Evolutionary conservation across 805 yeast species (phyloP), one percentile per base, ranked within the genome.

Genomic region (Lipomyces yamadae): DNA sequence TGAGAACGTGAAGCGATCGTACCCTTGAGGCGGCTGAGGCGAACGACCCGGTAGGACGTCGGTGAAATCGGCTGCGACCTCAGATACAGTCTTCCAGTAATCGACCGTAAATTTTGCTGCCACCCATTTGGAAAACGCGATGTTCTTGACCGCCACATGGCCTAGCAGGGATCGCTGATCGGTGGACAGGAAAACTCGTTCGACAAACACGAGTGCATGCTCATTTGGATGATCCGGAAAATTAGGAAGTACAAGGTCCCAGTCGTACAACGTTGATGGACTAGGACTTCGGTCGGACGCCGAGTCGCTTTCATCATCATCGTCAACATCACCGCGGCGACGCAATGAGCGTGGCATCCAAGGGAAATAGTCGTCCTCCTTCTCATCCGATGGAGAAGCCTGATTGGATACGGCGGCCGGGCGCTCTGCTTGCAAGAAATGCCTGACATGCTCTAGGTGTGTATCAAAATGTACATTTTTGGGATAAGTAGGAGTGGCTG

Each of bases 401-500:
- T 82, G 81, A 1, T 90, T 91, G 72, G 89, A 84, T 35, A 94
- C 90, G 1, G 92, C 89, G 3, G 85, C 81, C 15, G 98, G 98
- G 63, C 84, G 85, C 74, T 92, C 97, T 64, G 83, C 83, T 71
- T 86, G 84, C 68, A 86, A 83, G 75, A 91, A 92, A 76, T 89
- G 90, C 65, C 89, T 83, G 33, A 91, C 88, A 70, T 90, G 84
- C 68, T 76, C 78, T 60, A 79, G 80, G 39, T 81, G 85, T 55
- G 85, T 82, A 59, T 90, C 92, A 75, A 92, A 92, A 80, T 91
- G 97, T 6, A 92, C 97, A 75, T 85, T 89, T 74, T 87, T 88
- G 71, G 86, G 83, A 74, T 84, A 24, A 90, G 92, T 8, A 80
- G 85, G 66, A 78, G 79, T 75, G 69, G 78, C 75, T 10, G 83